Evolutionary conservation across 768 basidiomycete species (phyloP), one percentile per base, ranked within the genome.

Genomic region (Trametes meyenii): DNA sequence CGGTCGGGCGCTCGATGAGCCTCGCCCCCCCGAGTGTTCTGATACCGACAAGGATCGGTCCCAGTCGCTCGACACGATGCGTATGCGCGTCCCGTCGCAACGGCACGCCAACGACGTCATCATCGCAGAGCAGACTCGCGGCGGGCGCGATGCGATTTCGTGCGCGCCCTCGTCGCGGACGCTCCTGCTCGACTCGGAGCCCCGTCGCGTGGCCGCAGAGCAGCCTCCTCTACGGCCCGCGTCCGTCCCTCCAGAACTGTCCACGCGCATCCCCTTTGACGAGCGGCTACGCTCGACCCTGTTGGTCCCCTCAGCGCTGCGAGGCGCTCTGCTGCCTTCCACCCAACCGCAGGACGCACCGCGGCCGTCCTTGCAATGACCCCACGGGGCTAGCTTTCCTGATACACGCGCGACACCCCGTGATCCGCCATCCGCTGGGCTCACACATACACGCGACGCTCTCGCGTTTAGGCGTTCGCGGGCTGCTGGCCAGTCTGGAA

Each of bases 371-470:
- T n/a, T n/a, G n/a, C 19, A 17, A 23, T n/a, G 23, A 29, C 21
- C 8, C 40, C 40, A 23, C 21, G n/a, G n/a, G n/a, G n/a, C n/a
- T n/a, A n/a, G 39, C 36, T 23, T 43, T 23, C 23, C 39, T 29
- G 12, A 23, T 16, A 33, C 23, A 16, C 35, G 17, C 35, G 17
- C 21, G 21, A n/a, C 21, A 40, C 17, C 11, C 33, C 35, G 21
- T 17, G 39, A 8, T n/a, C 29, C 29, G 29, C 29, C 29, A 33
- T 33, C 29, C 29, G 29, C 29, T 8, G 29, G 29, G 29, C 29
- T 3, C 40, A 39, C 48, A 48, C 46, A 61, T 50, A 55, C 60
- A 61, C 54, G 54, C 54, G 40, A n/a, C 54, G 48, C 60, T 35
- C 42, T 29, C 29, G 29, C 48, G 46, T 55, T 42, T 19, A 35